Evolutionary conservation across 225 moss, liverwort and hornwort species (phyloP), one percentile per base, ranked within the genome.

Genomic region (Marchantia paleacea): DNA sequence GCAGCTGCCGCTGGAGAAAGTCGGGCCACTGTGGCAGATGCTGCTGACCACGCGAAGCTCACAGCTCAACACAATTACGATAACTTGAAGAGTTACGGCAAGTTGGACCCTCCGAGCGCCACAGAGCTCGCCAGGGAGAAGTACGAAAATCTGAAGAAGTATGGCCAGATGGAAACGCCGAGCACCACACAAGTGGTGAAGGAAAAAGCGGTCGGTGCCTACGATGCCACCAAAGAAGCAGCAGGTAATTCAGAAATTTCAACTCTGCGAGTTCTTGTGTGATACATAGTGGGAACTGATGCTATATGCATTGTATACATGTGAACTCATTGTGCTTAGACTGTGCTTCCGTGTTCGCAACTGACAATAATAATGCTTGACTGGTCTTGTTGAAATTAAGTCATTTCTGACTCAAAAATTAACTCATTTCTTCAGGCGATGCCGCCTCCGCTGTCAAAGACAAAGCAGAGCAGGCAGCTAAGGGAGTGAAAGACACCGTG

Each of bases 201-300:
- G 68, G 89, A 86, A 79, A 90, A 79, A 52, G 89, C 86, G 0
- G 83, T 73, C 8, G 84, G 80, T n/a, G 91, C 87, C 0, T 79
- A 74, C 30, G 85, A 90, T 16, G 85, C 86, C 0, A 87, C 92
- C 57, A 82, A 86, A 81, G 88, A 92, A 64, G 90, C 91, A 1
- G 87, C 85, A 24, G 81, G 86, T 58, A 87, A 75, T n/a, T n/a
- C n/a, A n/a, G n/a, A n/a, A n/a, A n/a, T n/a, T 39, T 39, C 39
- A 39, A 2, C 39, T 5, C 39, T 39, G 39, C 39, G 5, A 39
- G 2, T 39, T 5, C 39, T 39, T 5, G 39, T 39, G 39, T 39
- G 2, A 5, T 39, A 39, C 39, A 39, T 39, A 2, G 39, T 5
- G 39, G 1, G 58, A 58, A 58, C 58, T 58, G 58, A 12, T 19